phyloP scores from a whole-genome alignment of 2,329 filamentous ascomycete species.

The Pseudogymnoascus sp. region DNA sequence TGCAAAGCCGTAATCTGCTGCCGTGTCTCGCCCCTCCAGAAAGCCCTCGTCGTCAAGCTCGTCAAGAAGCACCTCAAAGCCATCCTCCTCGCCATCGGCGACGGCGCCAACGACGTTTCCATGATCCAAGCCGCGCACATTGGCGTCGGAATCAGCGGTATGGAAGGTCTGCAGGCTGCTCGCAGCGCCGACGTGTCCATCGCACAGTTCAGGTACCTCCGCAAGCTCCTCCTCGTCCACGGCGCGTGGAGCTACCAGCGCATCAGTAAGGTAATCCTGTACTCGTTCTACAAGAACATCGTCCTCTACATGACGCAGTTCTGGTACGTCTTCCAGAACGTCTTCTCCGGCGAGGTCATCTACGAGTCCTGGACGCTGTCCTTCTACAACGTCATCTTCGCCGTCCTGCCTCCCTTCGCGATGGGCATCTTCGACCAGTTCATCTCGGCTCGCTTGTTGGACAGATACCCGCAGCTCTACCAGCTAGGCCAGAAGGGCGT shows the following conservation, averaged over 20 bases:
- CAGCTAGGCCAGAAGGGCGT: constrained; percentile 83
- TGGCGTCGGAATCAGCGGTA: constrained; percentile 91
- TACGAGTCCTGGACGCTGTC: constrained; percentile 99
- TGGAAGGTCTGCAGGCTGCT: constrained; percentile 93
- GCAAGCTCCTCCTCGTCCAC: constrained; percentile 89
- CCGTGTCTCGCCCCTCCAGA: constrained; percentile 93
- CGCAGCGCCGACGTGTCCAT: constrained; percentile 94
- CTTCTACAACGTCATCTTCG: constrained; percentile 99
- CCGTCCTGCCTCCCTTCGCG: constrained; percentile 82
- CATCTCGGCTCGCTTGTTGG: constrained; percentile 84
- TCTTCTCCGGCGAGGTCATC: constrained; percentile 94
- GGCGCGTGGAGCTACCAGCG: constrained; percentile 97
- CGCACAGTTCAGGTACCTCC: constrained; percentile 88
- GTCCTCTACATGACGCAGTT: constrained; percentile 98
- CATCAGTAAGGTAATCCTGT: constrained; percentile 92
- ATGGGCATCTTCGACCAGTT: constrained; percentile 97
- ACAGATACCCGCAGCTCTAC: constrained; percentile 94
- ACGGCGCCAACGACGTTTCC: constrained; percentile 98
- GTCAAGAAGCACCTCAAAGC: constrained; percentile 87
- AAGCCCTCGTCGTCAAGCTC: constrained; percentile 94
- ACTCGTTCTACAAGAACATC: constrained; percentile 99
- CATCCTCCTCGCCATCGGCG: constrained; percentile 89
- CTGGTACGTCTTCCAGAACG: constrained; percentile 98
- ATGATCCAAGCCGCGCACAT: constrained; percentile 99
- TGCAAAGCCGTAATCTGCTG: constrained; percentile 99